Evolutionary conservation across 148 eudicot species (phyloP).

Genomic region (Spergularia bocconei): DNA sequence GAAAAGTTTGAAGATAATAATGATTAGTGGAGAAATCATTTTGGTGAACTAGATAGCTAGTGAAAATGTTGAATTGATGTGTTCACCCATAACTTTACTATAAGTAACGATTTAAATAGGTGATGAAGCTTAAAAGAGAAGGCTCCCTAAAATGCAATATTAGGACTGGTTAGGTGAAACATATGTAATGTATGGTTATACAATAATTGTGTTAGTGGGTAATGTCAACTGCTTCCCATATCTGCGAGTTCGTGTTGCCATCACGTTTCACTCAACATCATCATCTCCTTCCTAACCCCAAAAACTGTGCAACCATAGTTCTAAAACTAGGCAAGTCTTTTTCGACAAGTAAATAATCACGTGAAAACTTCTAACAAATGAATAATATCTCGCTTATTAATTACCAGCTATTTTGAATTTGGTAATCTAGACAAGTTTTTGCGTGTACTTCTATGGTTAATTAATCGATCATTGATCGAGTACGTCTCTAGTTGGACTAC

Average conservation of each 20-base stretch:
- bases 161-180: conserved; percentile 14
- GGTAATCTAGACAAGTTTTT: not conserved
- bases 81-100: not conserved
- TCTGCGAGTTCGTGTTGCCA: not conserved
- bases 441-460: not conserved
- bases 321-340: too few species aligned
- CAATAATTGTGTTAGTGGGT: conserved; percentile 5
- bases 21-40: conserved; percentile 2
- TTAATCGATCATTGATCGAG: too few species aligned
- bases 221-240: conserved; percentile 9
- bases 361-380: too few species aligned
- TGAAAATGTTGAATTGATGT: not conserved
- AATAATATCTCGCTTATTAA: too few species aligned
- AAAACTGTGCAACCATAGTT: too few species aligned
- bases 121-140: not conserved
- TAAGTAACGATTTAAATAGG: not conserved
- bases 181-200: conserved; percentile 10
- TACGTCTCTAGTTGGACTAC: too few species aligned
- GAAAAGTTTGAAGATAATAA: not conserved
- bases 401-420: too few species aligned
- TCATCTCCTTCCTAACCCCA: too few species aligned
- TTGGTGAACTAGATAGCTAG: not conserved
- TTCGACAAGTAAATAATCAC: too few species aligned
- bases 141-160: not conserved
- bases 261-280: not conserved